Conservation (phyloP, 2,329 filamentous ascomycete genomes). For the Aspergillus pseudoviridinutans region DNA sequence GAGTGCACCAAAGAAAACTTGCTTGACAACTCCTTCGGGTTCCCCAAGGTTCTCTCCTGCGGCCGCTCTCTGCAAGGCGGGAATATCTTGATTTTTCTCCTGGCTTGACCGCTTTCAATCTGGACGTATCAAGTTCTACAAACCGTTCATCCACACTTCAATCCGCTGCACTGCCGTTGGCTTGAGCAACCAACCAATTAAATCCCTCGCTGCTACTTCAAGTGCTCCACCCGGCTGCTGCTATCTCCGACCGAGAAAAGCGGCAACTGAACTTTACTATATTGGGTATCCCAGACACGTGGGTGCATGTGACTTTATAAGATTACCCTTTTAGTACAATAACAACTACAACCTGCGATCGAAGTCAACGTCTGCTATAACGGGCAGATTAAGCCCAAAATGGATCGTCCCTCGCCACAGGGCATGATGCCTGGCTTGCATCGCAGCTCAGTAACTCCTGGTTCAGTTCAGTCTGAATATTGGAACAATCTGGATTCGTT, state of each 20-base stretch:
- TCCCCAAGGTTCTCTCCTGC: background rate
- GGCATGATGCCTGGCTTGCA: constrained; percentile 27
- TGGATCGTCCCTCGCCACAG: constrained; percentile 34
- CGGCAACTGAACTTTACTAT: constrained; percentile 9
- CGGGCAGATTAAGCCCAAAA: constrained; percentile 17
- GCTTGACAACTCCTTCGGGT: background rate
- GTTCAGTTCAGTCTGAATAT: constrained; percentile 31
- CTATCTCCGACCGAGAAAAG: constrained; percentile 2
- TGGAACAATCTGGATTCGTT: constrained; percentile 35
- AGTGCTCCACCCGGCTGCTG: constrained; percentile 2
- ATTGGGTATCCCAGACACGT: constrained; percentile 13
- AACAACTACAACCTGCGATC: background rate
- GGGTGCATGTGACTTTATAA: constrained; percentile 15
- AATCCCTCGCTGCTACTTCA: background rate
- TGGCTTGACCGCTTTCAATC: background rate
- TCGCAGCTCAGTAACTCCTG: constrained; percentile 23
- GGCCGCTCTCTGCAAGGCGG: background rate
- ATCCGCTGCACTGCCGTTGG: constrained; percentile 10
- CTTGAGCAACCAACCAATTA: constrained; percentile 11
- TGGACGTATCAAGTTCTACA: constrained; percentile 10
- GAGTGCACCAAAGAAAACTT: background rate
- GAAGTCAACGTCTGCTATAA: constrained; percentile 5
- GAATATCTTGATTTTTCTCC: background rate
- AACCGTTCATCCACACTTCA: constrained; percentile 7
- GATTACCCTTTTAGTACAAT: constrained; percentile 6